Base-by-base conservation (phyloP, 805 yeast genomes). In the Tetrapisispora pingtungensis region DNA sequence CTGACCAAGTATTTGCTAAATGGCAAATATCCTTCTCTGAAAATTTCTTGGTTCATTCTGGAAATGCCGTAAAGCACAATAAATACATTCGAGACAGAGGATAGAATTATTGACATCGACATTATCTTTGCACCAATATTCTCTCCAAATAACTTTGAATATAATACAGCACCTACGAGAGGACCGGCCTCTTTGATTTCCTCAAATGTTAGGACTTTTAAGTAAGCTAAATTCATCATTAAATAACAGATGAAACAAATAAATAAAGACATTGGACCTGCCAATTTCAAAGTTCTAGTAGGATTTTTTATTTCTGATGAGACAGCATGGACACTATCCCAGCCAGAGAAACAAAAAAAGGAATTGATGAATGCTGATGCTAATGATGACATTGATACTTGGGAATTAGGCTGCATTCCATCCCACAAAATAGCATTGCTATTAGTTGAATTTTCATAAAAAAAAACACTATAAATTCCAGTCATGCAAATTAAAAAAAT, bases 261-360 rank as follows among this genome's bases (percentile, higher is more conserved):
- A 1, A 66, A 41, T 35, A 80, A 56, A 0, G 84, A 72, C 2
- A 69, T 57, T 0, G 83, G 81, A 2, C 84, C 84, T 1, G 84
- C 81, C 27, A 78, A 72, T 52, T 66, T 75, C 43, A 79, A 66
- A 1, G 84, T 78, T 28, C 74, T 61, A 0, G 67, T 66, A 1
- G 84, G 85, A 47, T 79, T 73, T 46, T 73, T 71, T 32, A 80
- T 73, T 53, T 80, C 86, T 40, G 78, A 75, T 3, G 80, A 67
- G 12, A 77, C 80, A 0, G 78, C 70, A 53, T 78, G 83, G 8
- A 78, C 78, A 7, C 74, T 62, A 49, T 72, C 75, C 84, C 84
- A 80, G 3, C 86, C 86, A 4, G 75, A 69, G 49, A 71, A 77
- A 4, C 81, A 74, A 63, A 76, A 80, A 46, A 74, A 68, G 1